Evolutionary conservation across 2,329 filamentous ascomycete genomes (phyloP), one percentile per base, ranked within the genome.

Genomic region (Penicillium sclerotiorum): DNA sequence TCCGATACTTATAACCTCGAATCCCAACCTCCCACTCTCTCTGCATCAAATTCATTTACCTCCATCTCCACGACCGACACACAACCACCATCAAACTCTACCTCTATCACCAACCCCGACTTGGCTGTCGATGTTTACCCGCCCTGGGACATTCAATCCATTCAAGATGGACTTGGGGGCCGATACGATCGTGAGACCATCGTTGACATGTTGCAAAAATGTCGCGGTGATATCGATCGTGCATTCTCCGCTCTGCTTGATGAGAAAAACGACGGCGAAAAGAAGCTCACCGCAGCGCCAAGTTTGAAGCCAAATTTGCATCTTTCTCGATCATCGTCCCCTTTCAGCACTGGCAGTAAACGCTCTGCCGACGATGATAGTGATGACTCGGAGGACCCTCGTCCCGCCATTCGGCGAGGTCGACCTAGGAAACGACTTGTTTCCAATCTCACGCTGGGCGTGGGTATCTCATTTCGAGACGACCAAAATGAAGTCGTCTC

Each of bases 81-180:
- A 49, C n/a, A 44, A 33, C 15, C 61, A 53, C 23, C 65, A 18
- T 20, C 35, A 20, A 21, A 38, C 21, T 32, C 35, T 15, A 30
- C 49, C 20, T 4, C 21, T 12, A 37, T 56, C 5, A 22, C 32
- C 4, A 52, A 57, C 20, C 32, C 56, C 3, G 50, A 47, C 8
- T 38, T 64, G 17, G 56, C 68, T 37, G 61, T 70, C 58, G 62
- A 73, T 22, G 65, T 75, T 42, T 74, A 79, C 22, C 69, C 74
- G 43, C 77, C 78, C 2, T 83, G 79, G 80, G 81, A 81, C 70
- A 77, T 83, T 42, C 76, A 80, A 30, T 71, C 74, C 5, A 79
- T 84, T 7, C 68, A 73, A 44, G 75, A 76, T 55, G 77, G 77
- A 4, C 66, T 84, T 8, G 79, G 79, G 17, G 77, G 75, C 47